Evolutionary conservation across 1,284 basidiomycete species (phyloP).

Genomic region (Sparassis latifolia): DNA sequence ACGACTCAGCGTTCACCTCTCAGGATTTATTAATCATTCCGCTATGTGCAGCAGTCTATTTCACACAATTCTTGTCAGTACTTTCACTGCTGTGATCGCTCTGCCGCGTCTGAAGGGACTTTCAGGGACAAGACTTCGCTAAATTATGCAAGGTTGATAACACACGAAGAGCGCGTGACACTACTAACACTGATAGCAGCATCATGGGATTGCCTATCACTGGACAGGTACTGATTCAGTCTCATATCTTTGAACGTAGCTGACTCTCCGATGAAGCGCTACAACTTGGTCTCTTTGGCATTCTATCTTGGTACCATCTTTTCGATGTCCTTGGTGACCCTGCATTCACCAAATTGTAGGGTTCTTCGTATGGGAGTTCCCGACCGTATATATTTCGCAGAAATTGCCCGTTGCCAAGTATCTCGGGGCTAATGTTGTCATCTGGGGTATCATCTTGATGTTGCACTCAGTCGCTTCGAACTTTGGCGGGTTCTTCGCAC

Average conservation of each 20-base stretch:
- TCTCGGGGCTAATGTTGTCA: slow-evolving; percentile 51
- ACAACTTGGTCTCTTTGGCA: slow-evolving; percentile 59
- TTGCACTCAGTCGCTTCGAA: slow-evolving; percentile 50
- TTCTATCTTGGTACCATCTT: slow-evolving; percentile 49
- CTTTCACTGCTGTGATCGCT: slow-evolving; percentile 1
- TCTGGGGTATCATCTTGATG: slow-evolving; percentile 61
- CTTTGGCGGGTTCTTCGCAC: slow-evolving; percentile 56
- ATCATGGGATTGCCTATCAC: slow-evolving; percentile 63
- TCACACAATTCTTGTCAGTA: slow-evolving; percentile 53
- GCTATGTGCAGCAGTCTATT: slow-evolving; percentile 56
- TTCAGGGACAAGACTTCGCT: slow-evolving; percentile 58
- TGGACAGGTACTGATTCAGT: slow-evolving; percentile 40
- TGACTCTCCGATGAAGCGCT: slow-evolving; percentile 30
- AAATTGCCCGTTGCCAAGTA: slow-evolving; percentile 56
- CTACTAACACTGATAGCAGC: slow-evolving; percentile 21
- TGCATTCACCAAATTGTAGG: slow-evolving; percentile 26
- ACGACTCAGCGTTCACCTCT: background rate
- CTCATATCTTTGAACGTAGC: background rate
- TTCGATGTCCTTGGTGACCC: background rate
- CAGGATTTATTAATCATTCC: slow-evolving; percentile 54
- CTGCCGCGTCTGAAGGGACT: background rate
- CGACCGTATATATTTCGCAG: slow-evolving; percentile 61
- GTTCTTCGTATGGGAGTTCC: slow-evolving; percentile 59
- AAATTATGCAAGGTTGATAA: slow-evolving; percentile 51
- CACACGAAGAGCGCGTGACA: background rate